Base-by-base conservation (phyloP, 331 rosid species). In the Stylosanthes scabra region DNA sequence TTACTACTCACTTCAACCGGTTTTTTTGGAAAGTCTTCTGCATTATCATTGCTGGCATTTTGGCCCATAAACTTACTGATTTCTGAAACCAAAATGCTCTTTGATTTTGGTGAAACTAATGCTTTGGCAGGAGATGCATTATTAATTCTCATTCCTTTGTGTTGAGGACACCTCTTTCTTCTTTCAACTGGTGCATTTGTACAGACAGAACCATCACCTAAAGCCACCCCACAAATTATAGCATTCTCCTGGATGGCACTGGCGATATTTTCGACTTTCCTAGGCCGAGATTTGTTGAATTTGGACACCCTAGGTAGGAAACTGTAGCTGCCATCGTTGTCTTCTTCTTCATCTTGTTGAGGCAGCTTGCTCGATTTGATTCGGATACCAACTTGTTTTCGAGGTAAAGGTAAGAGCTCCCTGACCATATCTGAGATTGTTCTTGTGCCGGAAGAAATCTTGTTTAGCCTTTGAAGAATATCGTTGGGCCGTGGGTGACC, bases 101-200 rank as follows among this genome's bases (percentile, higher is more conserved):
- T 71, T 37, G 72, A 60, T 31, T 83, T 78, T 50, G 74, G 70
- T 27, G 11, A 4, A 42, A 77, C 31, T 8, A 64, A 49, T 46
- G 84, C 20, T 74, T 70, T 45, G 46, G 63, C 47, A 54, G 51
- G 64, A 61, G 76, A 71, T 46, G 52, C 77, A 31, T 75, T 77
- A 72, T 75, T 77, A 72, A 58, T 62, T 78, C 74, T 89, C 92
- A 85, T 86, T 73, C 96, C 97, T 82, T 82, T 86, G 86, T 93
- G 97, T 65, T 85, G 88, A 57, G 82, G 74, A 79, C 98, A 93
- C 85, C 97, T 86, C 83, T 80, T 65, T 81, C 90, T 86, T 81
- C 94, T 86, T 71, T 79, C 84, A 61, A 59, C 90, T 9, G 98
- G 97, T 52, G 88, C 78, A 29, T 59, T 86, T 70, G 49, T 76